Conservation (phyloP, 2,329 filamentous ascomycete genomes). For the Sordariomycetes sp. region DNA sequence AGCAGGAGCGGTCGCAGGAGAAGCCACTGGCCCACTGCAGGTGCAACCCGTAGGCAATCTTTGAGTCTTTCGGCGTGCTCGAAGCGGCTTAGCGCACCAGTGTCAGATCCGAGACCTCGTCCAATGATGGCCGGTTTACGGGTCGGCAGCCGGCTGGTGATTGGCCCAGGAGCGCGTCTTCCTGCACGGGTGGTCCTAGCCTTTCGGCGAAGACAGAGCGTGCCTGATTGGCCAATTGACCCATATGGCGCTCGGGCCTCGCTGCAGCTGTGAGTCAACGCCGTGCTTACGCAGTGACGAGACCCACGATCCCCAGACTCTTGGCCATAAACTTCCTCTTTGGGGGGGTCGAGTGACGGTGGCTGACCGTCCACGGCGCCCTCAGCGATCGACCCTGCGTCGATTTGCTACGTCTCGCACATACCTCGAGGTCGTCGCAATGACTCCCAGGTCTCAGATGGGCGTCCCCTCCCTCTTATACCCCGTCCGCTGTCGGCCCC, state of each 20-base stretch:
- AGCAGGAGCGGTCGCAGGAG: conserved; percentile 14
- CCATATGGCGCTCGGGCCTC: neutral
- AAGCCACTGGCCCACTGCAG: too few species aligned
- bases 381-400: too few species aligned
- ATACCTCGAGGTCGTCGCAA: too few species aligned
- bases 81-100: conserved; percentile 22
- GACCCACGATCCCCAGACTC: neutral
- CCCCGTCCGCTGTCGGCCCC: too few species aligned
- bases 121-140: conserved; percentile 19
- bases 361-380: too few species aligned
- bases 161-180: conserved; percentile 6
- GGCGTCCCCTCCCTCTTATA: too few species aligned
- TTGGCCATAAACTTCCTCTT: too few species aligned
- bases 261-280: conserved; percentile 1
- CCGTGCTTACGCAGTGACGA: neutral
- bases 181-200: neutral
- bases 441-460: too few species aligned
- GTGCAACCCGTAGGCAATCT: too few species aligned
- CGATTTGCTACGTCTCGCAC: too few species aligned
- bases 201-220: conserved; percentile 8
- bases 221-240: conserved; percentile 5
- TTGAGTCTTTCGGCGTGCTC: conserved; percentile 35
- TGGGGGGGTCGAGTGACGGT: too few species aligned
- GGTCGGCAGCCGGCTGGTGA: too few species aligned
- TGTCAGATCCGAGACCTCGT: neutral